Evolutionary conservation across 495 filamentous ascomycete species (phyloP), one percentile per base, ranked within the genome.

Genomic region (Aspergillus carlsbadensis): DNA sequence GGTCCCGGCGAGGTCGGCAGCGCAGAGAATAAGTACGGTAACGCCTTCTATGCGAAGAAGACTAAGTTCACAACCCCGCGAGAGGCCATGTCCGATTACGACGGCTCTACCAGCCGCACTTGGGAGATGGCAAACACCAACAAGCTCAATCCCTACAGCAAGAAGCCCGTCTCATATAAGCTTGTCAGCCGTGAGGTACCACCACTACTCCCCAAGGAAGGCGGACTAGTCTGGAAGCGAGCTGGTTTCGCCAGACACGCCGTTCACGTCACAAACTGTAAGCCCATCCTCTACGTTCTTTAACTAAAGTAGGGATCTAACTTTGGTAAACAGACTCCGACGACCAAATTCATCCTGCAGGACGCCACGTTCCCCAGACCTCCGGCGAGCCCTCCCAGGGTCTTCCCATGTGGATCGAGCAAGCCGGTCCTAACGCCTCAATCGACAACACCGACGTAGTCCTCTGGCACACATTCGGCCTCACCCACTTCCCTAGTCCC

Each of bases 391-490:
- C 90, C 3, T 88, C 89, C 0, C 70, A 76, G 15, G 92, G 91
- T 8, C 73, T 97, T 0, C 88, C 90, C 0, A 82, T 87, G 57
- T 97, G 92, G 92, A 89, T 96, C 57, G 70, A 78, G 54, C 64
- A 69, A 11, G 85, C 80, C 6, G 85, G 91, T 53, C 84, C 86
- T n/a, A 76, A 72, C 39, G 83, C 77, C 60, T 84, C 76, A 35
- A 87, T 96, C 59, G 90, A 90, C 22, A 88, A 96, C 72, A 88
- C 85, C 6, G 89, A 98, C 70, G 71, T 96, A 20, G 93, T 98
- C 3, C 81, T 98, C 18, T 98, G 93, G 93, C 93, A 98, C 71
- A 98, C 93, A 0, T 98, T 96, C 64, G 93, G 93, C 26, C 75
- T 96, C 5, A 92, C 87, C 7, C 93, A 98, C 69, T 96, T 96